A percentile compares a stretch with the other conserved stretches of the same genome.
phyloP scores from a whole-genome alignment of 352 stramenopile genomes.

The Pythium sp. region DNA sequence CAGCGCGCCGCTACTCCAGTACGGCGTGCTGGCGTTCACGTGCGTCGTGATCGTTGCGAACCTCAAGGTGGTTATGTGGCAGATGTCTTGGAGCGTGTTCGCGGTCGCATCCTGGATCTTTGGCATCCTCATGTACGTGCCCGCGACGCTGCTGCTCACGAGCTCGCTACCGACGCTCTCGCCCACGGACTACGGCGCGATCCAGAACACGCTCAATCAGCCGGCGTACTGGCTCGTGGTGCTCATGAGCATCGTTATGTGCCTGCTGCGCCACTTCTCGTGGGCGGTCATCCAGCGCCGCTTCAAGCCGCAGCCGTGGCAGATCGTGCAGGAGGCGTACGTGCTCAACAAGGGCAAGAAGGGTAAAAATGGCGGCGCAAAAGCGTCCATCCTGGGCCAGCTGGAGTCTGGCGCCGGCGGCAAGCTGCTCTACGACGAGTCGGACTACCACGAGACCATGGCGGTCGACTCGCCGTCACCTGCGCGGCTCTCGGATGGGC shows the following conservation, averaged over 20 bases:
- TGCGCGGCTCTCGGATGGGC: conserved; percentile 4
- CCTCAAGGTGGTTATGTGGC: conserved; percentile 85
- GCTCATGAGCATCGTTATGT: conserved; percentile 45
- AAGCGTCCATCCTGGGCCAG: not conserved
- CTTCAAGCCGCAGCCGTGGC: conserved; percentile 75
- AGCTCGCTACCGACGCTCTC: conserved; percentile 68
- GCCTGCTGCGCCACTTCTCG: conserved; percentile 63
- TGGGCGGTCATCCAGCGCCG: conserved; percentile 70
- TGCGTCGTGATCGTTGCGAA: conserved; percentile 93
- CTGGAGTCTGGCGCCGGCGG: not conserved
- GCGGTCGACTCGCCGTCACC: not conserved
- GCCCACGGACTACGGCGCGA: conserved; percentile 63
- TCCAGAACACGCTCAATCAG: conserved; percentile 69
- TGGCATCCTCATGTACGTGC: conserved; percentile 65
- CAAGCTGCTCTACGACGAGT: conserved; percentile 1
- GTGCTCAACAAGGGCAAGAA: conserved; percentile 29
- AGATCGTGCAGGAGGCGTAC: conserved; percentile 80
- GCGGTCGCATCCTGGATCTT: conserved; percentile 49
- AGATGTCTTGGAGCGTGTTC: conserved; percentile 76
- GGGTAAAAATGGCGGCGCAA: not conserved
- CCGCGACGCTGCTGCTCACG: conserved; percentile 51
- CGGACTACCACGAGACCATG: not conserved
- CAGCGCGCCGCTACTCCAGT: conserved; percentile 88
- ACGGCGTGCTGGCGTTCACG: conserved; percentile 91
- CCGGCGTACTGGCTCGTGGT: conserved; percentile 74